Conservation (phyloP, 805 yeast species). For the Martiniozyma abietophila region DNA sequence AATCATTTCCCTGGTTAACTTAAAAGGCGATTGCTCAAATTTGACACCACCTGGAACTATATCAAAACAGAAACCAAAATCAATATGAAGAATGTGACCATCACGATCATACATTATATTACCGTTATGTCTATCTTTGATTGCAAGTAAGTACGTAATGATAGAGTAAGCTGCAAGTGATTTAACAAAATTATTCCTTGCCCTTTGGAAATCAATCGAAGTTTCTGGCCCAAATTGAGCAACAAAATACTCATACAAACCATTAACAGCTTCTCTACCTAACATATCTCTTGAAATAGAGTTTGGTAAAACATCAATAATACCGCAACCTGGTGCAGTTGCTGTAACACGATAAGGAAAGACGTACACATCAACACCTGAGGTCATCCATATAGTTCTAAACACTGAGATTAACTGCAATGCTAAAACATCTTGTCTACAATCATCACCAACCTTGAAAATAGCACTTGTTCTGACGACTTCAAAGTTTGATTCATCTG, state of each 20-base stretch:
- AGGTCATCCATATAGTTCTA: slow-evolving; percentile 79
- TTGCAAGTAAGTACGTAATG: slow-evolving; percentile 81
- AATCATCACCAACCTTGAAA: slow-evolving; percentile 98
- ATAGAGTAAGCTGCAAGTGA: slow-evolving; percentile 93
- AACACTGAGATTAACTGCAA: slow-evolving; percentile 86
- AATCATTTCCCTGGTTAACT: slow-evolving; percentile 93
- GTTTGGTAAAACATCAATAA: slow-evolving; percentile 93
- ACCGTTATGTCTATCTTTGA: slow-evolving; percentile 97
- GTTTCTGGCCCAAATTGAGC: slow-evolving; percentile 94
- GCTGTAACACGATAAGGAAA: slow-evolving; percentile 96
- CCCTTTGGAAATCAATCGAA: slow-evolving; percentile 80
- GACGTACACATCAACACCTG: slow-evolving; percentile 84
- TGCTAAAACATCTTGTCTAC: slow-evolving; percentile 94
- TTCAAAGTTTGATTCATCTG: slow-evolving; percentile 13
- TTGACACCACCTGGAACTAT: slow-evolving; percentile 98
- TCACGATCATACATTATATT: slow-evolving; percentile 92
- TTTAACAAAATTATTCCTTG: slow-evolving; percentile 86
- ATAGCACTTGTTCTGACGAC: slow-evolving; percentile 72
- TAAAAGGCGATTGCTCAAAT: slow-evolving; percentile 97
- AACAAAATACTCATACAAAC: slow-evolving; percentile 83
- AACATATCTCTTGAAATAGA: slow-evolving; percentile 95
- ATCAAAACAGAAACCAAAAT: slow-evolving; percentile 97
- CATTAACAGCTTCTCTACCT: slow-evolving; percentile 98
- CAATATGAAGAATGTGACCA: slow-evolving; percentile 93
- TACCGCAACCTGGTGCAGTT: slow-evolving; percentile 99